Conservation (phyloP, 257 asterid species). For the Nicotiana attenuata region DNA sequence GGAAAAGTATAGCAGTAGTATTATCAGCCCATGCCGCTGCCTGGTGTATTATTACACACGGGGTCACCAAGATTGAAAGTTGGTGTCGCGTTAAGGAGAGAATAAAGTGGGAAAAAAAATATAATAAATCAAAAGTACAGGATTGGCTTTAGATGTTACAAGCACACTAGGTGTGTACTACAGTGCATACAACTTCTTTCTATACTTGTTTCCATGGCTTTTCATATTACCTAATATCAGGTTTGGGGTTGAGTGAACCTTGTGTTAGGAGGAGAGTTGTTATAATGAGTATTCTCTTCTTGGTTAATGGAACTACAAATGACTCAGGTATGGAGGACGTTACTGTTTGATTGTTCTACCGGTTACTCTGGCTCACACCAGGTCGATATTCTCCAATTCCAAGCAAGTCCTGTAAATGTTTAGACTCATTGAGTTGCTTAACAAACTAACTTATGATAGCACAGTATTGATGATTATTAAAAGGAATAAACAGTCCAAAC, state of each 20-base stretch:
- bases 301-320: not conserved
- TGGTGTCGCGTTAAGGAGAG: not conserved
- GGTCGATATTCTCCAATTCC: conserved; percentile 94
- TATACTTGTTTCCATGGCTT: not conserved
- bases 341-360: conserved; percentile 8
- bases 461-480: not conserved
- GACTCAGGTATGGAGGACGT: not conserved
- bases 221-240: not conserved
- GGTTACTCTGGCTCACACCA: conserved; percentile 42
- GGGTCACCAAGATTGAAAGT: not conserved
- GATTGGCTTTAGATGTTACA: not conserved
- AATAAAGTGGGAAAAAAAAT: not conserved
- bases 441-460: not conserved
- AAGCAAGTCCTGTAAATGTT: conserved; percentile 76
- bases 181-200: not conserved
- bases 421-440: conserved; percentile 11
- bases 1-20: not conserved
- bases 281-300: not conserved
- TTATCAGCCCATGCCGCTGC: not conserved
- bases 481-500: not conserved
- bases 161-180: not conserved
- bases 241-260: not conserved
- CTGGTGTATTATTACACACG: not conserved
- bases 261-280: not conserved
- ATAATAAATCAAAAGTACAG: not conserved